Conservation (phyloP, 441 rosid species). For the Raphanus hybrid region DNA sequence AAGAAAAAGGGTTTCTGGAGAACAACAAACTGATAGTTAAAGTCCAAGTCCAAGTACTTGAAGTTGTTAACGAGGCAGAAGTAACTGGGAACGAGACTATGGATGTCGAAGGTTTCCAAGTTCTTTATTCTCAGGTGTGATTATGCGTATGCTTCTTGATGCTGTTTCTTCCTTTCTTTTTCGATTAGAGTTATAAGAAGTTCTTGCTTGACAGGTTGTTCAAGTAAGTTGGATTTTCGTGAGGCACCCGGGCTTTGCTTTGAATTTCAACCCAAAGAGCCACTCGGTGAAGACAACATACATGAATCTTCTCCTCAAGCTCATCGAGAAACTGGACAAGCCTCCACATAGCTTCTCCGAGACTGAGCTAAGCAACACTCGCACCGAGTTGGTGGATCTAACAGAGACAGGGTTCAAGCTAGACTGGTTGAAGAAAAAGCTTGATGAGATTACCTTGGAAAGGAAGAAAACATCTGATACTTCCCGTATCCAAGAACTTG, state of each 20-base stretch:
- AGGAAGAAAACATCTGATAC: no score
- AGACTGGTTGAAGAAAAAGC: no score
- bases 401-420: no score
- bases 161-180: background rate
- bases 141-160: background rate
- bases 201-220: background rate
- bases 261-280: no score
- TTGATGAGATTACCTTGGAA: no score
- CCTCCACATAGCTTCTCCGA: no score
- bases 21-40: background rate
- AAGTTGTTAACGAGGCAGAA: background rate
- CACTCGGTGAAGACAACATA: no score
- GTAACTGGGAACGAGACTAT: background rate
- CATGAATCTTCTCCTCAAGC: no score
- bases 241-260: no score
- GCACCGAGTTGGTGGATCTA: no score
- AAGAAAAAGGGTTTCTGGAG: background rate
- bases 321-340: no score
- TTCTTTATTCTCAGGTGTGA: conserved; percentile 1
- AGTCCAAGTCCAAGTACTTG: background rate
- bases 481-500: conserved; percentile 1
- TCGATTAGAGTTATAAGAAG: background rate
- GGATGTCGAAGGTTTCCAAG: background rate
- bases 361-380: no score
- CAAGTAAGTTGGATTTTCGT: conserved; percentile 9